Base-by-base conservation (phyloP, 2,329 filamentous ascomycete genomes). In the Apiospora kogelbergensis region DNA sequence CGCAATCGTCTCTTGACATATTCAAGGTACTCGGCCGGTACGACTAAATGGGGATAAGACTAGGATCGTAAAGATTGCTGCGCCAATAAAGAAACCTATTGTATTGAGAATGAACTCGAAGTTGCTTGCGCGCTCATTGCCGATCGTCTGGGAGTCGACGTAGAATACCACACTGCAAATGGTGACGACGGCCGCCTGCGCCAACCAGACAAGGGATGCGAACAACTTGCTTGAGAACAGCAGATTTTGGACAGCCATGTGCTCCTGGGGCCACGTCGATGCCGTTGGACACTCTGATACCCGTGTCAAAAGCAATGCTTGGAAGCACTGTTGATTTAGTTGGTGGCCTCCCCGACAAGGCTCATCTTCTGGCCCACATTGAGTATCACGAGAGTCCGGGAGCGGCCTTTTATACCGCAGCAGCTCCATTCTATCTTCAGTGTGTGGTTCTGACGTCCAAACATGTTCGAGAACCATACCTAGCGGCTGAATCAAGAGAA, bases 381-480 rank as follows among this genome's bases (percentile, higher is more conserved):
- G 53, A n/a, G 53, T 60, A n/a, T 60, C 30, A 30, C 53, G 30
- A 30, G 53, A 60, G 30, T 9, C 26, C 20, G 53, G 17, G 17
- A 37, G 17, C 9, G 53, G n/a, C 10, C 53, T 60, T n/a, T 17
- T 37, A 30, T 60, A 60, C 17, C 30, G 53, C 30, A 60, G 1
- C 7, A 60, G 53, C 17, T 67, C 45, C 41, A n/a, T 15, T 17
- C 2, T 20, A 24, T 9, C 24, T 33, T 60, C 46, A 15, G 33
- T 33, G 15, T 30, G 30, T 22, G 48, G 33, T 20, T 65, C 13
- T 40, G 42, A 42, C 13, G 63, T 57, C 60, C 63, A 57, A 6
- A 68, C 5, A 6, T 65, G 63, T n/a, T 68, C 67, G 30, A 68
- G 48, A n/a, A 68, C 42, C 13, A 68, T 64, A 15, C 67, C 67